These are phyloP conservation scores for Euphrasia confusa DNA, from an alignment of 257 asterid genomes.

Conservation along the genomic window DNA sequence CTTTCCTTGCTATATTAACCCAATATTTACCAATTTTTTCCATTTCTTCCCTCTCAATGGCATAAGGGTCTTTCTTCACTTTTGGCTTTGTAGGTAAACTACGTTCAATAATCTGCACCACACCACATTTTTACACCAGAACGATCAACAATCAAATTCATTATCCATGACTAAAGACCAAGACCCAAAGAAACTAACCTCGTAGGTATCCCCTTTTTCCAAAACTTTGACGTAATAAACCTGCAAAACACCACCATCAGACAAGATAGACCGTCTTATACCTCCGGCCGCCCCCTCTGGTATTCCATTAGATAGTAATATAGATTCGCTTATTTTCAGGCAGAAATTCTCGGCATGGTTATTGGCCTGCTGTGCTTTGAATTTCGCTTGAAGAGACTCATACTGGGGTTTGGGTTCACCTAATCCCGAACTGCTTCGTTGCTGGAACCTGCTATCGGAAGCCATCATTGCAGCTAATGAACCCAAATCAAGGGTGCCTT, in stretches of 20 bases:
- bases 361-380: constrained; percentile 52
- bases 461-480: constrained; percentile 94
- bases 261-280: constrained; percentile 70
- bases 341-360: constrained; percentile 53
- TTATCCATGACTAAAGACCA: constrained; percentile 1
- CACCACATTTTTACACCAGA: constrained; percentile 28
- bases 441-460: constrained; percentile 57
- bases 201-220: constrained; percentile 98
- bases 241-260: constrained; percentile 85
- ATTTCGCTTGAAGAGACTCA: constrained; percentile 85
- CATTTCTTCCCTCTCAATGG: constrained; percentile 80
- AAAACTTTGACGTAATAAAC: constrained; percentile 88
- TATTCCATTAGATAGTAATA: constrained; percentile 62
- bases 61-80: constrained; percentile 80
- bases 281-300: constrained; percentile 98
- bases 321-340: constrained; percentile 71
- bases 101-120: constrained; percentile 87
- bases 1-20: constrained; percentile 84
- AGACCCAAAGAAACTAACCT: constrained; percentile 43
- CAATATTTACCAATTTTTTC: constrained; percentile 74
- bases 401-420: constrained; percentile 66
- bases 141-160: constrained; percentile 19
- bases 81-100: constrained; percentile 73
- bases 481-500: constrained; percentile 97
- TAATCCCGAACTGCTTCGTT: constrained; percentile 59